These are phyloP conservation scores for Lanmaoa pseudosensibilis DNA, from an alignment of 768 basidiomycete species.

Conservation along the genomic window DNA sequence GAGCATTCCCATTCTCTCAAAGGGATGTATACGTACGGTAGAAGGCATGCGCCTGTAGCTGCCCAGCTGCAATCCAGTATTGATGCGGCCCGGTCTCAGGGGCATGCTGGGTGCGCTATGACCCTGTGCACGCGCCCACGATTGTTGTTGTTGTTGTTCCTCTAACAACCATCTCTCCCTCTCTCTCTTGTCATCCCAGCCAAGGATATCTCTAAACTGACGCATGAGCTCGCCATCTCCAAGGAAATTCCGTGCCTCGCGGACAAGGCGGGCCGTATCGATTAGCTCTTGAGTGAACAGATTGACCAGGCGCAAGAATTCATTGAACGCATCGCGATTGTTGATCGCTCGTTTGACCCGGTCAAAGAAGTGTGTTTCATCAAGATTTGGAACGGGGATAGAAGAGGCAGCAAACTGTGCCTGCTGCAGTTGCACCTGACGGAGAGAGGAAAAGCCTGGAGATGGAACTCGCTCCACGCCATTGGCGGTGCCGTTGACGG, in stretches of 20 bases:
- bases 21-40: slow-evolving; percentile 51
- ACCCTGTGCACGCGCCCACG: slow-evolving; percentile 52
- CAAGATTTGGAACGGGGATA: slow-evolving; percentile 28
- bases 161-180: slow-evolving; percentile 52
- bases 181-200: slow-evolving; percentile 79
- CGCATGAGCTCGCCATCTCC: slow-evolving; percentile 76
- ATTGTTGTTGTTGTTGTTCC: slow-evolving; percentile 43
- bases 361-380: slow-evolving; percentile 87
- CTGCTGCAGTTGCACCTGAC: slow-evolving; percentile 28
- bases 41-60: slow-evolving; percentile 87
- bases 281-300: slow-evolving; percentile 94
- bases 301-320: slow-evolving; percentile 94
- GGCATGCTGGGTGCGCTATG: slow-evolving; percentile 37
- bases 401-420: slow-evolving; percentile 18
- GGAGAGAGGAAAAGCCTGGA: slow-evolving; percentile 21
- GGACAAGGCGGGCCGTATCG: slow-evolving; percentile 78
- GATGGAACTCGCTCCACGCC: slow-evolving; percentile 25
- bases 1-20: not conserved
- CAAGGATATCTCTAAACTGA: slow-evolving; percentile 83
- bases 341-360: slow-evolving; percentile 76
- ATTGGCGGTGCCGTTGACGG: slow-evolving; percentile 19
- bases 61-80: slow-evolving; percentile 73
- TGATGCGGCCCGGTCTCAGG: slow-evolving; percentile 55
- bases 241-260: slow-evolving; percentile 75
- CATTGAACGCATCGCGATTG: slow-evolving; percentile 79